These are phyloP conservation scores for Fraxinus greggii DNA, from an alignment of 305 asterid species.

Conservation along the genomic window DNA sequence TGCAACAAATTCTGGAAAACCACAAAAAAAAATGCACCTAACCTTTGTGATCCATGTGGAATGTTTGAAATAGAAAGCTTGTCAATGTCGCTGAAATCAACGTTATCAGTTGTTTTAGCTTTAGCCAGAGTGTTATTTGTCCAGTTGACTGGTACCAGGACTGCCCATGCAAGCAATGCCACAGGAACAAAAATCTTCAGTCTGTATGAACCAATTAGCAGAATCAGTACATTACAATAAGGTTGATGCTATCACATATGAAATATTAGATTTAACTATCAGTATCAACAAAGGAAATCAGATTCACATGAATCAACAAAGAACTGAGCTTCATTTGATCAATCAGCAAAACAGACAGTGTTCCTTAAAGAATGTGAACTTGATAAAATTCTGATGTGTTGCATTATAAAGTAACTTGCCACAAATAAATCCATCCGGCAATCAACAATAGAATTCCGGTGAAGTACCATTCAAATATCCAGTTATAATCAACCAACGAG, in stretches of 20 bases:
- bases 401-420: neutral
- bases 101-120: slow-evolving; percentile 26
- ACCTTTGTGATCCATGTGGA: slow-evolving; percentile 78
- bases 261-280: neutral
- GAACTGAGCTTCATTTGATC: neutral
- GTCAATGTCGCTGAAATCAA: slow-evolving; percentile 63
- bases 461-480: neutral
- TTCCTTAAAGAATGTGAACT: neutral
- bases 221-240: slow-evolving; percentile 21
- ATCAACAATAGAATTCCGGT: neutral
- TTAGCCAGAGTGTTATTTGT: slow-evolving; percentile 68
- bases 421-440: neutral
- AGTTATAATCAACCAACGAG: neutral
- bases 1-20: neutral
- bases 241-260: neutral
- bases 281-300: neutral
- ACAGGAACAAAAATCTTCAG: slow-evolving; percentile 88
- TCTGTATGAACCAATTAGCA: slow-evolving; percentile 43
- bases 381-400: neutral
- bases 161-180: slow-evolving; percentile 72
- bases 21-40: slow-evolving; percentile 18
- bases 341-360: neutral
- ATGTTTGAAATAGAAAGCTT: slow-evolving; percentile 94
- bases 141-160: slow-evolving; percentile 95
- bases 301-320: neutral